Evolutionary conservation across 768 basidiomycete genomes (phyloP), one percentile per base, ranked within the genome.

Genomic region (Plicaturopsis crispa): DNA sequence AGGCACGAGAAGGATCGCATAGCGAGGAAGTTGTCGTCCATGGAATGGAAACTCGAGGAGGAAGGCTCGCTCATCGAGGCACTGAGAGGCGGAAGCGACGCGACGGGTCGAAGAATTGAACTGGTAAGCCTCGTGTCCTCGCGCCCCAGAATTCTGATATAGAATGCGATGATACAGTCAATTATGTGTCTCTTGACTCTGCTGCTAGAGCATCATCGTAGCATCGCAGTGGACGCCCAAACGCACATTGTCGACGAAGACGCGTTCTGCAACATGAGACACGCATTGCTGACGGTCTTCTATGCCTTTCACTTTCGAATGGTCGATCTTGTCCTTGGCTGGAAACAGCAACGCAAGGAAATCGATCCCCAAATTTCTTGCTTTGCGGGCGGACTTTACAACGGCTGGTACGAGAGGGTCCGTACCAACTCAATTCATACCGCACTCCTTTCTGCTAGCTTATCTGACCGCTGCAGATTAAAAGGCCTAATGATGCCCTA

Each of bases 261-360:
- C 1, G 52, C 51, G 24, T 47, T 54, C 23, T 37, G 42, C 6
- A 38, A 42, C 17, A 51, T 54, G 50, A 48, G 43, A 3, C 36
- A 41, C 18, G 49, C 48, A 11, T 47, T 51, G 24, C 33, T 44
- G 10, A 46, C 43, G 19, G 35, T 54, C 18, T 51, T 50, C 22
- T 18, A 39, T 5, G 48, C 50, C 5, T 45, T 54, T 19, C 36
- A 48, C 26, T 38, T 38, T 3, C 48, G 52, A 13, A 42, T 51
- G 12, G 39, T 42, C 33, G 48, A 36, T 3, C 36, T 54, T 4
- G 32, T 31, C 19, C 33, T 49, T 39, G 38, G 41, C 13, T 54
- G 52, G 52, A 47, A 48, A 17, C 52, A 54, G 39, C 52, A 54
- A 24, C 46, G 52, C 1, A 42, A 48, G 5, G 52, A 54, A 21